Conservation (phyloP, 768 basidiomycete genomes). For the Mycena maculata region DNA sequence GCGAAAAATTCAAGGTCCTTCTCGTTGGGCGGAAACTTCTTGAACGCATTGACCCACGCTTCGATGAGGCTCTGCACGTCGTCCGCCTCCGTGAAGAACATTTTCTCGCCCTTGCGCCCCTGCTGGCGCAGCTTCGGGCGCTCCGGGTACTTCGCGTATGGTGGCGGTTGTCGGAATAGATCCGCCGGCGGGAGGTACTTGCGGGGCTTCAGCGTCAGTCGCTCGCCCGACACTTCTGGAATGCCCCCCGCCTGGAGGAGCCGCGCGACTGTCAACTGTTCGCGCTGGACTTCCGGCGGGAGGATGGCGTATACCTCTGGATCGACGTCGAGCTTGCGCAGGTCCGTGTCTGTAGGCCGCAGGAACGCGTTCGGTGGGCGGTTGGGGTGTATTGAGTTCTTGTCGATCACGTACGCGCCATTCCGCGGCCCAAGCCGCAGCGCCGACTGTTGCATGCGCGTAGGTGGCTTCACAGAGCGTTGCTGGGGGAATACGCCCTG, state of each 20-base stretch:
- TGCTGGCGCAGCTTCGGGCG: conserved; percentile 69
- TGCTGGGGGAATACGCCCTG: conserved; percentile 47
- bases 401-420: conserved; percentile 38
- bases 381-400: conserved; percentile 28
- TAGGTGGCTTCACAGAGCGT: conserved; percentile 50
- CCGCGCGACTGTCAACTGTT: conserved; percentile 74
- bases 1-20: conserved; percentile 82
- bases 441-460: conserved; percentile 23
- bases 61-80: conserved; percentile 82
- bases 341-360: conserved; percentile 60
- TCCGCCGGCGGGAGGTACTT: conserved; percentile 55
- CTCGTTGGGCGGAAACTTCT: conserved; percentile 70
- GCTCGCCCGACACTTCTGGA: conserved; percentile 54
- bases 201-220: conserved; percentile 66
- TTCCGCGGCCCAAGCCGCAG: conserved; percentile 4
- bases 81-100: conserved; percentile 69
- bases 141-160: conserved; percentile 62
- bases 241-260: conserved; percentile 58
- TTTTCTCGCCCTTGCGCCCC: conserved; percentile 63
- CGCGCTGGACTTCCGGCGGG: conserved; percentile 75
- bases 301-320: conserved; percentile 74
- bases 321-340: conserved; percentile 77
- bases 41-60: conserved; percentile 78
- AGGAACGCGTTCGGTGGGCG: conserved; percentile 40
- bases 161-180: conserved; percentile 62